Conservation (phyloP, 768 basidiomycete species). For the Xanthoconium stramineum region DNA sequence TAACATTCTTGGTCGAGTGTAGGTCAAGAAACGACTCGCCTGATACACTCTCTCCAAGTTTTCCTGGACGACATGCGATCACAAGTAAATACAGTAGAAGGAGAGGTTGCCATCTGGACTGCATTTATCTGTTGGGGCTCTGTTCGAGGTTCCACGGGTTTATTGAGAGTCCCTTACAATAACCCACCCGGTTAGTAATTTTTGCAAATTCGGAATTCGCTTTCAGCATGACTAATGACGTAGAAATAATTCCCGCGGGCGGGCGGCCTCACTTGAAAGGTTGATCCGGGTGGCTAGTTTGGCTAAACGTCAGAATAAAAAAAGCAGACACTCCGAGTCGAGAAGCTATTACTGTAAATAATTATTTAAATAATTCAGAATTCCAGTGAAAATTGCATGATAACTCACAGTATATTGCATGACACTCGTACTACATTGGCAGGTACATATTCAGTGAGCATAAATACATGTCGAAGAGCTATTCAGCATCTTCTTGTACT, state of each 20-base stretch:
- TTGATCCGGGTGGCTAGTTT: too few relatives aligned
- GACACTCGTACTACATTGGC: too few relatives aligned
- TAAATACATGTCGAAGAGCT: too few relatives aligned
- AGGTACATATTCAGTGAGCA: too few relatives aligned
- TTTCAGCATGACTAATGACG: neutral
- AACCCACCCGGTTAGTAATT: neutral
- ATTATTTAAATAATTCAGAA: too few relatives aligned
- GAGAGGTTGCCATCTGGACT: neutral
- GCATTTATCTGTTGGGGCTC: neutral
- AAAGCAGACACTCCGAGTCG: too few relatives aligned
- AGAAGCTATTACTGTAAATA: too few relatives aligned
- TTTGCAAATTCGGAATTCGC: conserved; percentile 9
- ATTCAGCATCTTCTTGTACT: too few relatives aligned
- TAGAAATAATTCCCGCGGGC: neutral
- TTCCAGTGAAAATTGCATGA: too few relatives aligned
- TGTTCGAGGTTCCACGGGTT: neutral
- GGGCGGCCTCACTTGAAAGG: too few relatives aligned
- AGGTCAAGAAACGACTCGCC: conserved; percentile 15
- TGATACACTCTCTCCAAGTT: conserved; percentile 36
- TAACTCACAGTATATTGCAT: too few relatives aligned
- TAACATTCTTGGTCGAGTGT: neutral
- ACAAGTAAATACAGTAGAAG: neutral
- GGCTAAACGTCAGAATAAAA: too few relatives aligned
- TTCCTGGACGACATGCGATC: conserved; percentile 25
- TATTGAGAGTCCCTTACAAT: neutral